Conservation (phyloP, 2,329 filamentous ascomycete species). For the Diaporthe sp. region DNA sequence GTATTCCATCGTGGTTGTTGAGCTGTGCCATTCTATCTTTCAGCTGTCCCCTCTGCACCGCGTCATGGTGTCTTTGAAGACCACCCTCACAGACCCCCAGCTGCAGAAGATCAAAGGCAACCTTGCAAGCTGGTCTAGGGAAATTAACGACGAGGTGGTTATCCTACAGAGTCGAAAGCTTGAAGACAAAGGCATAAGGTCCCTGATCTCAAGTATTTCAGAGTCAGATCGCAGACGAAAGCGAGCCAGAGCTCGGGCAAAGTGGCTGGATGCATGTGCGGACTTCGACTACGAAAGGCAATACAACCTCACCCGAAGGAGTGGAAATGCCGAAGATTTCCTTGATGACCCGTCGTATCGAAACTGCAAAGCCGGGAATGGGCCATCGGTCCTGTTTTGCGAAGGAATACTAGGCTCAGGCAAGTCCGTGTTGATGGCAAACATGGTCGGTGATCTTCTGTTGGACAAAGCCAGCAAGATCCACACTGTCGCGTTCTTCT, state of each 20-base stretch:
- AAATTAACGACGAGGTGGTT: not conserved
- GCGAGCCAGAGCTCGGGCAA: not conserved
- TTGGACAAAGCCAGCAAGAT: not conserved
- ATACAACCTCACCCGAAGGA: not conserved
- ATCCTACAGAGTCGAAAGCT: not conserved
- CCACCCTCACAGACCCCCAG: not conserved
- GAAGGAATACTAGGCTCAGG: slow-evolving; percentile 5
- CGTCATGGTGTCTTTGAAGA: not conserved
- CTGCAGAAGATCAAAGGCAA: not conserved
- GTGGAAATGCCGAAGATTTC: not conserved
- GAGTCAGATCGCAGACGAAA: not conserved
- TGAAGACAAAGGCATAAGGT: not conserved
- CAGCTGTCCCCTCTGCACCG: not conserved
- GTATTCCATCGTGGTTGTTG: slow-evolving; percentile 4
- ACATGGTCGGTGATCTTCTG: not conserved
- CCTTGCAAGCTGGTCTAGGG: not conserved
- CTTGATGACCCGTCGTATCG: not conserved
- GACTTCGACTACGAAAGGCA: slow-evolving; percentile 1
- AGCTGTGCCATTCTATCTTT: not conserved
- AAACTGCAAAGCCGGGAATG: not conserved
- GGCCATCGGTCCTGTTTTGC: not conserved
- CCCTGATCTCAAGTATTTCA: not conserved
- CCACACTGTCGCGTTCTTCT: not conserved
- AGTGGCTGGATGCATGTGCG: not conserved
- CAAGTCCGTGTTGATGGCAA: slow-evolving; percentile 21